A percentile compares a stretch with the other conserved stretches of the same genome.
Evolutionary conservation across 345 rosid genomes (phyloP).

Genomic region (Populus nigra): DNA sequence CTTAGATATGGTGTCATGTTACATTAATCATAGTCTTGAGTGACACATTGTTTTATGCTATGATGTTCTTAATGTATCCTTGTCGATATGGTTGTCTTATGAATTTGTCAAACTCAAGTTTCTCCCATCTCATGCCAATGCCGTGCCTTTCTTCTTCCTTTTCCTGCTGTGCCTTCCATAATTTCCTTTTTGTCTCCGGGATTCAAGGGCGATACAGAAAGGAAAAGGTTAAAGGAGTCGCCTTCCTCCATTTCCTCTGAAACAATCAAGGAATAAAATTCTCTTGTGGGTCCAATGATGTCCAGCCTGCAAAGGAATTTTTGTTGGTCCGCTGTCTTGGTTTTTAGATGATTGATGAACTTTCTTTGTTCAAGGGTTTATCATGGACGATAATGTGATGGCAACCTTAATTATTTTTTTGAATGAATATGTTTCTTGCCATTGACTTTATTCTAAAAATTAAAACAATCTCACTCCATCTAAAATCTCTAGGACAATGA

Average conservation of each 20-base stretch:
- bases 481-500: no score
- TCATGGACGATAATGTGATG: no score
- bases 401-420: no score
- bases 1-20: no score
- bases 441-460: no score
- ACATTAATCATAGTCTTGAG: no score
- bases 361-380: background rate
- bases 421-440: no score
- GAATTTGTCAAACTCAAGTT: background rate
- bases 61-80: background rate
- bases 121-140: background rate
- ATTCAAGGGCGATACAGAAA: background rate
- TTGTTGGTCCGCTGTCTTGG: background rate
- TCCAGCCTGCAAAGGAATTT: background rate
- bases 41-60: no score
- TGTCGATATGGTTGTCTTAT: background rate
- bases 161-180: no score
- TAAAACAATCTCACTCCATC: no score
- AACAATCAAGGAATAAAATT: constrained; percentile 3
- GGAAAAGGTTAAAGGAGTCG: background rate
- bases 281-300: background rate
- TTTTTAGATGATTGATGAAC: background rate
- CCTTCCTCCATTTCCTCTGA: background rate
- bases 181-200: background rate
- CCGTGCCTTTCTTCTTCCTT: background rate